phyloP scores from a whole-genome alignment of 352 stramenopile species.

The Phytophthora litchii region DNA sequence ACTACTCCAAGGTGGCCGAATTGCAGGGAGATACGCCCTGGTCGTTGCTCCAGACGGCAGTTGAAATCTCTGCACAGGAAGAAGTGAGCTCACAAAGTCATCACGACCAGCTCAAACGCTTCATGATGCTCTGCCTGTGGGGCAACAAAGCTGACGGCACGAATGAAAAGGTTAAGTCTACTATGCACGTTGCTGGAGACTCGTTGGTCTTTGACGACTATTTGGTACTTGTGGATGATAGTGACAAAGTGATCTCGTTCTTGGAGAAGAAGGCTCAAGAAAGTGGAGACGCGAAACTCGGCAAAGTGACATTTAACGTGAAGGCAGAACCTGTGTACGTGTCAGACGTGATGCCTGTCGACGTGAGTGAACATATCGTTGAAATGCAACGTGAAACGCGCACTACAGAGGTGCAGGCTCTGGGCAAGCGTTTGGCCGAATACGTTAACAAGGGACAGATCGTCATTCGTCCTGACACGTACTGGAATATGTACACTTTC shows the following conservation, averaged over 20 bases:
- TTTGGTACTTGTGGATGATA: constrained; percentile 63
- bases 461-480: constrained; percentile 32
- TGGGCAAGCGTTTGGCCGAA: constrained; percentile 45
- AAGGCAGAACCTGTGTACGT: constrained; percentile 81
- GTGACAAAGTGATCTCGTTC: constrained; percentile 46
- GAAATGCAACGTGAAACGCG: constrained; percentile 43
- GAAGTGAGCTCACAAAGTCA: constrained; percentile 22
- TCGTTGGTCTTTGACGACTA: constrained; percentile 62
- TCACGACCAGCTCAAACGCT: constrained; percentile 46
- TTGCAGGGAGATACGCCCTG: constrained; percentile 53
- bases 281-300: constrained; percentile 1
- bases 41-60: constrained; percentile 55
- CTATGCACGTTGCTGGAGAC: constrained; percentile 50
- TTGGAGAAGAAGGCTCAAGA: constrained; percentile 30
- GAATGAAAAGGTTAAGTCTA: constrained; percentile 70
- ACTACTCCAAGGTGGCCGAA: constrained; percentile 59
- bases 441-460: constrained; percentile 38
- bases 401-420: constrained; percentile 39
- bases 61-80: constrained; percentile 29
- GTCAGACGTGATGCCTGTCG: constrained; percentile 63
- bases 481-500: constrained; percentile 75
- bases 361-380: constrained; percentile 62
- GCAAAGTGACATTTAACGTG: constrained; percentile 65
- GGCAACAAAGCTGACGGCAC: constrained; percentile 74
- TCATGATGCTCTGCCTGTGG: constrained; percentile 74